Evolutionary conservation across 176 grass and related monocot species (phyloP).

Genomic region (Zoysia pacifica): DNA sequence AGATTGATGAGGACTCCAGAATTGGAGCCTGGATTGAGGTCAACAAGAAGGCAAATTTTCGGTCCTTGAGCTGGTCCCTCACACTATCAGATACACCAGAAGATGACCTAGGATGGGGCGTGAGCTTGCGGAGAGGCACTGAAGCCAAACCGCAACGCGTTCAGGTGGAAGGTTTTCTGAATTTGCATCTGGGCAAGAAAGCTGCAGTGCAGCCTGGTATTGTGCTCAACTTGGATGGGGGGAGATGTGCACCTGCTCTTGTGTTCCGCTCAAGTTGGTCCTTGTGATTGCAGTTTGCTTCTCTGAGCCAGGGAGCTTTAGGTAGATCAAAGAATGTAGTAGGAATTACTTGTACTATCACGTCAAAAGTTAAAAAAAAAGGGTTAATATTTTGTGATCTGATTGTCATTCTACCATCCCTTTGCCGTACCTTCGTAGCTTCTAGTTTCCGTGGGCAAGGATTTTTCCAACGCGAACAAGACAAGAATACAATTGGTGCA

Average conservation of each 20-base stretch:
- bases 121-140: slow-evolving; percentile 54
- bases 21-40: slow-evolving; percentile 73
- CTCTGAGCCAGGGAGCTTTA: neutral
- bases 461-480: neutral
- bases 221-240: slow-evolving; percentile 52
- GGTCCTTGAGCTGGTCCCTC: slow-evolving; percentile 54
- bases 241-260: slow-evolving; percentile 40
- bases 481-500: no score
- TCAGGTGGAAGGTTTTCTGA: slow-evolving; percentile 66
- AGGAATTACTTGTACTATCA: slow-evolving; percentile 9
- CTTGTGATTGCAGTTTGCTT: slow-evolving; percentile 33
- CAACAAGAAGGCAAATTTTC: slow-evolving; percentile 49
- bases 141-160: slow-evolving; percentile 49
- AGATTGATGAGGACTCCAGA: slow-evolving; percentile 79
- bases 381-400: neutral
- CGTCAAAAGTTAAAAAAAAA: neutral
- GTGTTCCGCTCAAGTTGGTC: slow-evolving; percentile 72
- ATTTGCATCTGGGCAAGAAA: slow-evolving; percentile 71
- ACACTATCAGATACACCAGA: slow-evolving; percentile 60
- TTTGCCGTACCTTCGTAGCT: neutral
- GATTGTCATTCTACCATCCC: neutral
- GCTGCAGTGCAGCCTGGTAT: slow-evolving; percentile 64
- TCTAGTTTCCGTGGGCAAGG: neutral
- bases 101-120: slow-evolving; percentile 65
- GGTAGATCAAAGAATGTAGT: slow-evolving; percentile 25